Conservation (phyloP, 2,329 filamentous ascomycete species). For the Fusarium dlaminii region DNA sequence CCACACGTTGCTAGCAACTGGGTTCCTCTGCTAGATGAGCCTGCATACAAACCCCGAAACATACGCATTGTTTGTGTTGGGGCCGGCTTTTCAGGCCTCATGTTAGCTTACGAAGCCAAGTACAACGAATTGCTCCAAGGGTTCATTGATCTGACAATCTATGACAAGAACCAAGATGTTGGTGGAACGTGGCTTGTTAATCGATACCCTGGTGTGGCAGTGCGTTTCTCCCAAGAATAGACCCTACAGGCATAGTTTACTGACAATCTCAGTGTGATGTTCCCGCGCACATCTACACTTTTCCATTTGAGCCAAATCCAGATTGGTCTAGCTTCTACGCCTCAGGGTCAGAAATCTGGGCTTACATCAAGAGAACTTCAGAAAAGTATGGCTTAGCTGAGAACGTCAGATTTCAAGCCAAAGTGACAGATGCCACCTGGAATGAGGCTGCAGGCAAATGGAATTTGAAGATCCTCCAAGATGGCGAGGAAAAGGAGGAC, state of each 20-base stretch:
- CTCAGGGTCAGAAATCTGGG: neutral
- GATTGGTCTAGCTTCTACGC: neutral
- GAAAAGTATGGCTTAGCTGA: neutral
- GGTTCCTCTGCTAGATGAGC: neutral
- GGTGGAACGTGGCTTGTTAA: neutral
- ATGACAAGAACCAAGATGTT: neutral
- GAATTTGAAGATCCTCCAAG: neutral
- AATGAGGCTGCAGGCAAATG: neutral
- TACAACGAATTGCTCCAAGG: neutral
- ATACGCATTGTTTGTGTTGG: neutral
- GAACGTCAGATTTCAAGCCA: neutral
- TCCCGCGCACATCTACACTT: neutral
- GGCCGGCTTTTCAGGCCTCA: neutral
- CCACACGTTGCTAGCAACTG: neutral
- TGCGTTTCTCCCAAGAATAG: neutral
- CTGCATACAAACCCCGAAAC: neutral
- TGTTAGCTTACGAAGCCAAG: neutral
- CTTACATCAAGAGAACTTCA: neutral
- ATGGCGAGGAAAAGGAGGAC: neutral
- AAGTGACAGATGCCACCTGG: neutral
- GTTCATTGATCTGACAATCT: neutral
- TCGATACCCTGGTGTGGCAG: neutral
- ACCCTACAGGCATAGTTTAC: fast-evolving
- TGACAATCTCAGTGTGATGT: neutral
- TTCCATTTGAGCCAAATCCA: neutral